Conservation (phyloP, 208 protist species). For the Leishmania amazonensis region DNA sequence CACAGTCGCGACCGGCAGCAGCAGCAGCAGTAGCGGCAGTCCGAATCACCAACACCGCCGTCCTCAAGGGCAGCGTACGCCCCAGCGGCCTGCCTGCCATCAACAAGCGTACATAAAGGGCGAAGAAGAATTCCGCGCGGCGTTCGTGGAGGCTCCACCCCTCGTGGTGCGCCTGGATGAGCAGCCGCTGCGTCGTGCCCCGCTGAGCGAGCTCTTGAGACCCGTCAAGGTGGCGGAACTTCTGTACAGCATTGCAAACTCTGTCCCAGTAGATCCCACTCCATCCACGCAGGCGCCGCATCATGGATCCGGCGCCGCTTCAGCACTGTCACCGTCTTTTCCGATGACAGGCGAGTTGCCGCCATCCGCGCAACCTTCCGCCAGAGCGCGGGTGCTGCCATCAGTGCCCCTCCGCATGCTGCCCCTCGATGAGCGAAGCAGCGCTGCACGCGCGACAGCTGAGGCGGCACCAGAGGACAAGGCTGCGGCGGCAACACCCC, state of each 20-base stretch:
- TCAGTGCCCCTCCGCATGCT: conserved; percentile 16
- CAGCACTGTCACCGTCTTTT: background rate
- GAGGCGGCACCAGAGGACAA: background rate
- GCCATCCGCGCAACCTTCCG: background rate
- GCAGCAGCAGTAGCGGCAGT: background rate
- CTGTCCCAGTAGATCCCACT: background rate
- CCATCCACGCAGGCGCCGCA: background rate
- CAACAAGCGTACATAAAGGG: conserved; percentile 28
- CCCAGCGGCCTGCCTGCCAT: conserved; percentile 16
- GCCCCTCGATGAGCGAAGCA: background rate
- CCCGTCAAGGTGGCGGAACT: conserved; percentile 34
- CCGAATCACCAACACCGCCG: background rate
- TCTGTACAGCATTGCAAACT: conserved; percentile 17
- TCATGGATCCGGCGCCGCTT: background rate
- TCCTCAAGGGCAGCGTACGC: background rate
- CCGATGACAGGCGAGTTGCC: background rate
- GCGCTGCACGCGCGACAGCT: background rate
- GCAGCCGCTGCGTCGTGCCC: background rate
- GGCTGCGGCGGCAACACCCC: background rate
- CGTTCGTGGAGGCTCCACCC: conserved; percentile 37
- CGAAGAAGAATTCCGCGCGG: conserved; percentile 33
- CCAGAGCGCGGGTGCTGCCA: conserved; percentile 16
- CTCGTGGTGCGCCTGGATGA: conserved; percentile 19
- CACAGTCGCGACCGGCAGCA: background rate
- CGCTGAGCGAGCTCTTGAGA: conserved; percentile 27